A percentile compares a stretch with the other conserved stretches of the same genome.
Evolutionary conservation across 345 rosid genomes (phyloP).

Genomic region (Eucalyptus sp.): DNA sequence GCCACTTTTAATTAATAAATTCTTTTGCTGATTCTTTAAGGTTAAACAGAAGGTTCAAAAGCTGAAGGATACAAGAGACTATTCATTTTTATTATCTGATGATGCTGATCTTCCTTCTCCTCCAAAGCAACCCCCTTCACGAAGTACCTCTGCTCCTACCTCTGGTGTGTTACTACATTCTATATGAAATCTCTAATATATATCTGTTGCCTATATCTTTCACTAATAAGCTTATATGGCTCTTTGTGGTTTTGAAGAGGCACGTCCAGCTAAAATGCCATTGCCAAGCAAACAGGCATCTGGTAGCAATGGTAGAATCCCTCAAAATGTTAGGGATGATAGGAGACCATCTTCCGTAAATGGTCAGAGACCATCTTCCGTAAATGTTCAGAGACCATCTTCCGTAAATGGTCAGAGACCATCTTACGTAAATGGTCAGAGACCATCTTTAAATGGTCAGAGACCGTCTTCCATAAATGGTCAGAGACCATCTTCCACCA

Average conservation of each 20-base stretch:
- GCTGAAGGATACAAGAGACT: constrained; percentile 73
- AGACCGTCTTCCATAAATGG: background rate
- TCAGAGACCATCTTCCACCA: background rate
- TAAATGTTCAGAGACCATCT: constrained; percentile 1
- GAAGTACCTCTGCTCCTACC: constrained; percentile 17
- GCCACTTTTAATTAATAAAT: background rate
- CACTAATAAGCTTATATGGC: constrained; percentile 45
- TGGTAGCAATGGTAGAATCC: constrained; percentile 29
- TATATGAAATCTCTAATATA: background rate
- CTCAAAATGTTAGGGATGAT: constrained; percentile 32
- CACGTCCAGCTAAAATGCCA: constrained; percentile 36
- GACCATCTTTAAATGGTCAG: constrained; percentile 22
- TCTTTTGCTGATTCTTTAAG: constrained; percentile 14
- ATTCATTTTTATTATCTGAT: constrained; percentile 76
- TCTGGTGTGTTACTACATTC: constrained; percentile 42
- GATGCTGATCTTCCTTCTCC: constrained; percentile 62
- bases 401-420: constrained; percentile 4
- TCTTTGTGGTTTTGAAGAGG: constrained; percentile 77
- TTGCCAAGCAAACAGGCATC: constrained; percentile 34
- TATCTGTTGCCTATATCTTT: background rate
- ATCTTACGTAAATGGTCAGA: background rate
- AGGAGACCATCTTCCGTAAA: constrained; percentile 9
- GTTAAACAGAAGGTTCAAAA: constrained; percentile 46
- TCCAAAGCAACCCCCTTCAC: constrained; percentile 32
- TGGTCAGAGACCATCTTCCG: background rate